Evolutionary conservation across 2,329 filamentous ascomycete genomes (phyloP).

Genomic region (Zymoseptoria ardabiliae): DNA sequence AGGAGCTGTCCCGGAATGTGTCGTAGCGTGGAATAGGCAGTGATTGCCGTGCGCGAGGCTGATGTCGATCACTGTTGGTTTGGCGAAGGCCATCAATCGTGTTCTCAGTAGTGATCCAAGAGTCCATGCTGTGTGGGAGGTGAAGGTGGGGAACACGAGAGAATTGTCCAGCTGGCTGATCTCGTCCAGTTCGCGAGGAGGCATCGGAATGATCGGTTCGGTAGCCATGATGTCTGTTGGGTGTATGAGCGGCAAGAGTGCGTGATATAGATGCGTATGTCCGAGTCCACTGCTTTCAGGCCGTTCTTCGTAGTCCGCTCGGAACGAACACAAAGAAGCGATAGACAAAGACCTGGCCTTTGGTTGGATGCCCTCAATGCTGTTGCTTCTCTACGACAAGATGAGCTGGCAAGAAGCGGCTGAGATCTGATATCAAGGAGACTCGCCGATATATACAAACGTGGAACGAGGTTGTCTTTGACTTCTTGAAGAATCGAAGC

Average conservation of each 20-base stretch:
- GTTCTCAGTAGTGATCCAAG: slow-evolving; percentile 58
- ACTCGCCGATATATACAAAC: not conserved
- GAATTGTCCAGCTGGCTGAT: slow-evolving; percentile 37
- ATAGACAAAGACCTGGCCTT: not conserved
- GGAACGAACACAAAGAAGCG: not conserved
- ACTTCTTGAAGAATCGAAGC: not conserved
- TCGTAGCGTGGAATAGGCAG: slow-evolving; percentile 60
- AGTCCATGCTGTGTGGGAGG: slow-evolving; percentile 55
- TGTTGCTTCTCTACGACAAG: not conserved
- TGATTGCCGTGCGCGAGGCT: slow-evolving; percentile 46
- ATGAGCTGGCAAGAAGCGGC: not conserved
- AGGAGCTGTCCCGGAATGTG: slow-evolving; percentile 58
- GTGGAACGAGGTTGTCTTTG: not conserved
- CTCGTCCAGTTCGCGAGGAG: slow-evolving; percentile 31
- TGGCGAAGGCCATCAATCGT: slow-evolving; percentile 50
- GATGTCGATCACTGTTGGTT: slow-evolving; percentile 58
- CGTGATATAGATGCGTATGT: not conserved
- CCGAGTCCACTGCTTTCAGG: not conserved
- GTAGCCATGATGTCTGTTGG: slow-evolving; percentile 11
- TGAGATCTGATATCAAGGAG: not conserved
- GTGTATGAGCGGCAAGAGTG: not conserved
- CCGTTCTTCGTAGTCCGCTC: not conserved
- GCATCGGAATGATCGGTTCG: slow-evolving; percentile 21
- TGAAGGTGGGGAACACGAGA: slow-evolving; percentile 51
- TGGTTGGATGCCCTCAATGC: not conserved